Base-by-base conservation (phyloP, 192 early-diverging fungal species). In the Pilaira anomala region DNA sequence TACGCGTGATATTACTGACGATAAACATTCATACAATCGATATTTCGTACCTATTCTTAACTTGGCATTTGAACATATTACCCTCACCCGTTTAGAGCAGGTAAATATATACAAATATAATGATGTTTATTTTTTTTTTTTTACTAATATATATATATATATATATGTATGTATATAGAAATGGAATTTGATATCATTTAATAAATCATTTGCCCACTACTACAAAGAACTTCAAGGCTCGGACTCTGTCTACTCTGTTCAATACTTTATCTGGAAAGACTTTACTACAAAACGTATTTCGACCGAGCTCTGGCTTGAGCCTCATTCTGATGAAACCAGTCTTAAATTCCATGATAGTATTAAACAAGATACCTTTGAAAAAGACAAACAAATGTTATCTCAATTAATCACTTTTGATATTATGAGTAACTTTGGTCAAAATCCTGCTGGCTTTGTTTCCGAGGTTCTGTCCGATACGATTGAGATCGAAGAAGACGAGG, bases 231-330 rank as follows among this genome's bases (percentile, higher is more conserved):
- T 83, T 3, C 55, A 75, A 5, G 6, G 33, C 33, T 18, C 13
- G 2, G 24, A 30, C 33, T 36, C 24, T 11, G 33, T 71, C 1
- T 74, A 62, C 44, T 68, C 81, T 5, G 46, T 78, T 9, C 83
- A 85, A 46, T 78, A 80, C 44, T 77, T 77, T 52, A 66, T 85
- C 16, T 82, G 72, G 48, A 72, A 73, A 39, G 75, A 80, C 40
- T 24, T 63, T 0, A 39, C 58, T 6, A 75, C 72, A 16, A 76
- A 76, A 1, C 63, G 73, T 24, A 71, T 85, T 3, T 68, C 72
- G 3, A 83, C 83, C 2, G 77, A 85, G 41, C 48, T 85, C 12
- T 85, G 81, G 81, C 76, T 83, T 66, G 83, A 85, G 53, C 83
- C 83, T 3, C 56, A 55, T 13, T 54, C 53, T 1, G 30, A 12